Conservation (phyloP, 78 protist genomes). For the Dictyostelium firmibasis region DNA sequence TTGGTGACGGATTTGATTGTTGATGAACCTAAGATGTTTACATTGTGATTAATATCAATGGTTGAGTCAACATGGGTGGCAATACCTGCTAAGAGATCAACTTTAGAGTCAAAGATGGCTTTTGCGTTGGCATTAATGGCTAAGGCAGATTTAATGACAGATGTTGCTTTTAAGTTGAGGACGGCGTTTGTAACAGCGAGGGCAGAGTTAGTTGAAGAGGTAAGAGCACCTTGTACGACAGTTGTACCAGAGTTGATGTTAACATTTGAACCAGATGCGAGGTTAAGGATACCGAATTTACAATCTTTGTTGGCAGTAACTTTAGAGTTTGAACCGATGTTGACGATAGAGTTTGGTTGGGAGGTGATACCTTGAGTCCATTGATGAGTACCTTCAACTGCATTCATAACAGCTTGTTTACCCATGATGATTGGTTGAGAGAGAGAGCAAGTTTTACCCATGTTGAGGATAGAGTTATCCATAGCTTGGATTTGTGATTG, state of each 20-base stretch:
- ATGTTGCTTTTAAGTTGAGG: conserved; percentile 3
- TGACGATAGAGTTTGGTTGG: not conserved
- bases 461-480: conserved; percentile 5
- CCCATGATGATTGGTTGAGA: conserved; percentile 20
- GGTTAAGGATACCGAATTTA: conserved; percentile 18
- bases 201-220: not conserved
- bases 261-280: not conserved
- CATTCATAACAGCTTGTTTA: conserved; percentile 13
- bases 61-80: not conserved
- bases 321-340: not conserved
- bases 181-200: conserved; percentile 39
- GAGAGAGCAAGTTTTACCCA: conserved; percentile 5
- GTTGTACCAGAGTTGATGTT: conserved; percentile 53
- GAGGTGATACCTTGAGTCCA: conserved; percentile 13
- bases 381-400: not conserved
- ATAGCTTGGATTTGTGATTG: conserved; percentile 5
- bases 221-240: conserved; percentile 1
- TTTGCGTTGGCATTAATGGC: not conserved
- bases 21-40: conserved; percentile 15
- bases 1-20: not conserved
- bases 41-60: not conserved
- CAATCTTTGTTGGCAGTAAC: not conserved
- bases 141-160: not conserved
- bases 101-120: not conserved
- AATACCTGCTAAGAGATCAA: conserved; percentile 25